Evolutionary conservation across 768 basidiomycete species (phyloP).

Genomic region (Lentinula raphanica): DNA sequence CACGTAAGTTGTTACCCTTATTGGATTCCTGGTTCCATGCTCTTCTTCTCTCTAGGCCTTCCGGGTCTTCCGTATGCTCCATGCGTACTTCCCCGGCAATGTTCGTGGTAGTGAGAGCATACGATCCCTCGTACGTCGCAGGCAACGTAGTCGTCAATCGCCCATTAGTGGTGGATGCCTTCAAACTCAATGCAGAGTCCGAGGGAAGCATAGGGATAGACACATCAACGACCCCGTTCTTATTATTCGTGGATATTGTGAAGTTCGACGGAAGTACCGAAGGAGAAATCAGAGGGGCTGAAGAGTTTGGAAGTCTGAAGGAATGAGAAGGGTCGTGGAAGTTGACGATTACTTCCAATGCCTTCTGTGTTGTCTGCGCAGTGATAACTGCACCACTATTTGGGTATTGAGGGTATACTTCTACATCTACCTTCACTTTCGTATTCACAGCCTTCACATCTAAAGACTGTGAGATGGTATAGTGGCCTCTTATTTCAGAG

Average conservation of each 20-base stretch:
- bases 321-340: background rate
- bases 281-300: constrained; percentile 18
- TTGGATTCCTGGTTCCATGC: background rate
- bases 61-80: background rate
- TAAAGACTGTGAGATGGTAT: background rate
- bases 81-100: background rate
- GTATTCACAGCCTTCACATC: background rate
- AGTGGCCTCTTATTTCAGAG: background rate
- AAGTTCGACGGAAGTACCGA: constrained; percentile 16
- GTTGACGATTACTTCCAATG: background rate
- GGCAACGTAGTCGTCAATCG: background rate
- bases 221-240: constrained; percentile 27
- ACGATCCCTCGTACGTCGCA: background rate
- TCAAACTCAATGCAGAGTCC: constrained; percentile 22
- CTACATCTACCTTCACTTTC: background rate
- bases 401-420: background rate
- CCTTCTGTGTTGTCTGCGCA: background rate
- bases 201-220: constrained; percentile 27
- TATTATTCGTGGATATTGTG: constrained; percentile 25
- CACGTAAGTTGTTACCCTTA: background rate
- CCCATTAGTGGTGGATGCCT: background rate
- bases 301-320: background rate
- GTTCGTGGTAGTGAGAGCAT: background rate
- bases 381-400: background rate
- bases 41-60: background rate